Conservation (phyloP, 176 grass and related monocot species). For the Oropetium thomaeum region DNA sequence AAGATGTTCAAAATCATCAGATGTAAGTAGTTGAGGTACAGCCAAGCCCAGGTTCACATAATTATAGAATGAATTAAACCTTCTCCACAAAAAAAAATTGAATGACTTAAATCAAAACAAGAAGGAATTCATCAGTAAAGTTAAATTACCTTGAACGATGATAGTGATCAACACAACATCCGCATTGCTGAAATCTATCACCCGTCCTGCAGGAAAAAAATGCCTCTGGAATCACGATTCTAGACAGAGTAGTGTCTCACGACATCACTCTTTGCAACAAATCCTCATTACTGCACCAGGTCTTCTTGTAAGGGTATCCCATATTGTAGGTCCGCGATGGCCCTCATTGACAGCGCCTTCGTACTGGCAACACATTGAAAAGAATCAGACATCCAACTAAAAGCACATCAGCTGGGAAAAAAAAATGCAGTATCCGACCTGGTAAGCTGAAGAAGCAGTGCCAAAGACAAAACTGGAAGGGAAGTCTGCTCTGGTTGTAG, state of each 20-base stretch:
- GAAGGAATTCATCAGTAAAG: background rate
- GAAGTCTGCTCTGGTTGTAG: conserved; percentile 77
- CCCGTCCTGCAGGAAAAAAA: too few species aligned
- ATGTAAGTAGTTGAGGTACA: background rate
- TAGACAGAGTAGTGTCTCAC: conserved; percentile 4
- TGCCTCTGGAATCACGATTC: too few species aligned
- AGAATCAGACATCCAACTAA: conserved; percentile 9
- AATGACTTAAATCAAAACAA: too few species aligned
- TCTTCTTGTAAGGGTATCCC: conserved; percentile 66
- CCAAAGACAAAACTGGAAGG: conserved; percentile 83
- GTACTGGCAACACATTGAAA: conserved; percentile 45
- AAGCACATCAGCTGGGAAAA: background rate
- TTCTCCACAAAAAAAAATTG: too few species aligned
- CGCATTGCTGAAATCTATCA: conserved; percentile 96
- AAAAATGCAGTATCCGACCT: conserved; percentile 49
- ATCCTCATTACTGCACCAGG: conserved; percentile 44
- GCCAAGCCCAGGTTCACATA: background rate
- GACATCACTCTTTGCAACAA: background rate
- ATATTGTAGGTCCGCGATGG: conserved; percentile 69
- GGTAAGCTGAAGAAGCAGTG: conserved; percentile 91
- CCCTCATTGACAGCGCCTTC: conserved; percentile 82
- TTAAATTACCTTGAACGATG: conserved; percentile 77
- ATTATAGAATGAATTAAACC: conserved; percentile 12
- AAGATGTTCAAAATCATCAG: background rate
- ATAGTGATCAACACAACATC: conserved; percentile 89